Conservation (phyloP, 2,329 filamentous ascomycete species). For the Fusarium tuaranense region DNA sequence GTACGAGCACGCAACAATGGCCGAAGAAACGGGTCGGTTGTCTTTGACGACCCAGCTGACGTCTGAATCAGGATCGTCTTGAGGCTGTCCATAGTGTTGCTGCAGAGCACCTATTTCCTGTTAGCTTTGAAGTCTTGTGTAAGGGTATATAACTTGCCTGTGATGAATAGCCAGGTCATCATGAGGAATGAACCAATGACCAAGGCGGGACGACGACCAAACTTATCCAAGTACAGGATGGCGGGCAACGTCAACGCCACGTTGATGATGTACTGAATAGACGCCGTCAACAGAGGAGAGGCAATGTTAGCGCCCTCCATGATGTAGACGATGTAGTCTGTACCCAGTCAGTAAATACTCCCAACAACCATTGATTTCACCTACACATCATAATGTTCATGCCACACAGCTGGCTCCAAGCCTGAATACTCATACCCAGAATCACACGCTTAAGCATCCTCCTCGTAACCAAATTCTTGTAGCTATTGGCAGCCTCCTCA, state of each 20-base stretch:
- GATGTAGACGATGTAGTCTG: conserved; percentile 69
- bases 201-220: conserved; percentile 68
- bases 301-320: conserved; percentile 69
- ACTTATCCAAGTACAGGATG: conserved; percentile 69
- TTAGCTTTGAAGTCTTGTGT: neutral
- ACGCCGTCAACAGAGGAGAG: conserved; percentile 68
- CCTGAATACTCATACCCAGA: conserved; percentile 68
- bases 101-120: conserved; percentile 62
- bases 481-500: conserved; percentile 62
- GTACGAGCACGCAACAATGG: conserved; percentile 72
- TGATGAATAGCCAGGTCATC: conserved; percentile 72
- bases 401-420: conserved; percentile 70
- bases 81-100: conserved; percentile 65
- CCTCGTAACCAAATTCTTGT: conserved; percentile 60
- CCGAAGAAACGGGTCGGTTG: conserved; percentile 67
- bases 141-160: conserved; percentile 51
- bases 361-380: conserved; percentile 6
- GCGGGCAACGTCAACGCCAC: conserved; percentile 69
- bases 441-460: conserved; percentile 67
- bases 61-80: conserved; percentile 55
- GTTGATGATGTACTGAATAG: conserved; percentile 74
- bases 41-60: conserved; percentile 69
- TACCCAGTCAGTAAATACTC: conserved; percentile 2
- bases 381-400: conserved; percentile 70
- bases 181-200: conserved; percentile 68